A percentile compares a stretch with the other conserved stretches of the same genome.
These are phyloP conservation scores for Curvularia lunata DNA, from an alignment of 2,329 filamentous ascomycete genomes.

Conservation along the genomic window DNA sequence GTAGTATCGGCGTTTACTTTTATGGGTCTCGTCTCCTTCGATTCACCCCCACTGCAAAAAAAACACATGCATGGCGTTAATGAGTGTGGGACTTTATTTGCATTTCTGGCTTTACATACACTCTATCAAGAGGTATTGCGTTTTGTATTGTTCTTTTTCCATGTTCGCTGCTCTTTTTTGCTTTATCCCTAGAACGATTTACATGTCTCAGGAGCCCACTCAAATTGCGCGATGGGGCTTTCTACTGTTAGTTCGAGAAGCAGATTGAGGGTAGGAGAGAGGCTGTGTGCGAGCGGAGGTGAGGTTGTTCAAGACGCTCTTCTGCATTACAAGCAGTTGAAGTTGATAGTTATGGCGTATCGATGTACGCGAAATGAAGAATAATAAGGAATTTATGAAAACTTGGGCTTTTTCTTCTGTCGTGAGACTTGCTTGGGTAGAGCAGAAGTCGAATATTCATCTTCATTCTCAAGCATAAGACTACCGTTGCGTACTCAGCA, in stretches of 20 bases:
- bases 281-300: not conserved
- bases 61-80: slow-evolving; percentile 6
- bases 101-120: slow-evolving; percentile 1
- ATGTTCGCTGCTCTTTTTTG: not conserved
- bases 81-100: not conserved
- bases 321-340: not conserved
- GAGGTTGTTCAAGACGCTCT: not conserved
- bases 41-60: not conserved
- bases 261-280: not conserved
- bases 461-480: slow-evolving; percentile 24
- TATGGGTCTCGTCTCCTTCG: not conserved
- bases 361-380: not conserved
- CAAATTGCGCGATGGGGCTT: slow-evolving; percentile 5
- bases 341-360: not conserved
- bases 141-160: not conserved
- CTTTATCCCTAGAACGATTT: slow-evolving; percentile 1
- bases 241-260: slow-evolving; percentile 25
- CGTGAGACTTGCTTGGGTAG: slow-evolving; percentile 20
- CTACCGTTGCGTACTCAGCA: not conserved
- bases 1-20: slow-evolving; percentile 5
- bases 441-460: slow-evolving; percentile 18
- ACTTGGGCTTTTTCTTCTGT: not conserved
- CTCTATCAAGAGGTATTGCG: not conserved
- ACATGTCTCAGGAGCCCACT: not conserved
- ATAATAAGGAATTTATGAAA: slow-evolving; percentile 2